Base-by-base conservation (phyloP, 1,139 yeast species). In the Candida sp. region DNA sequence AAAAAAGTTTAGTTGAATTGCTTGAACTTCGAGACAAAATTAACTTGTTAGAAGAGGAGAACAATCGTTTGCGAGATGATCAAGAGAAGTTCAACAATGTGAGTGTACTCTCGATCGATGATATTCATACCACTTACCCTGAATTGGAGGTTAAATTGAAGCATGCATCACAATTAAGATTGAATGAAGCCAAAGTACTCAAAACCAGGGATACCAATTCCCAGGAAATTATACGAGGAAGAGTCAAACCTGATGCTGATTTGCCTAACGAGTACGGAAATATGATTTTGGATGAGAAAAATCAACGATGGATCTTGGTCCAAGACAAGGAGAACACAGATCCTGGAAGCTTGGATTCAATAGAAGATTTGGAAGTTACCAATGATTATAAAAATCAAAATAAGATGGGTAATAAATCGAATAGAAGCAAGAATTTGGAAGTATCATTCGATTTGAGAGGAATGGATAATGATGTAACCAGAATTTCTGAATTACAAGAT, bases 401-500 rank as follows among this genome's bases (percentile, higher is more conserved):
- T 30, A 53, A 19, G 50, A 56, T 21, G 60, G 55, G 4, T 53
- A 51, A 38, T 30, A 44, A 36, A 44, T 46, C 29, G 36, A 51
- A 52, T 30, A 48, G 52, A 12, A 53, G 49, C 38, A 55, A 53
- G 35, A 66, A 60, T 36, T 53, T 62, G 36, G 77, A 73, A 49
- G 78, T 73, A 5, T 71, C 77, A 2, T 73, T 73, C 45, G 73
- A 68, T 46, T 55, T 70, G 60, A 49, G 36, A 35, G 35, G 6
- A 41, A 36, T 36, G 33, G 40, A 38, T 35, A 43, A 49, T 37
- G 59, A 47, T 38, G 66, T 73, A 0, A 75, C 81, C 0, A 64
- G 64, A 37, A 52, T 68, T 1, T 73, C 79, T 1, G 76, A 73
- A 39, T 45, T 73, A 6, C 69, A 65, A n/a, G 73, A 78, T 35